Conservation (phyloP, 768 basidiomycete species). For the Tricholoma matsutake region DNA sequence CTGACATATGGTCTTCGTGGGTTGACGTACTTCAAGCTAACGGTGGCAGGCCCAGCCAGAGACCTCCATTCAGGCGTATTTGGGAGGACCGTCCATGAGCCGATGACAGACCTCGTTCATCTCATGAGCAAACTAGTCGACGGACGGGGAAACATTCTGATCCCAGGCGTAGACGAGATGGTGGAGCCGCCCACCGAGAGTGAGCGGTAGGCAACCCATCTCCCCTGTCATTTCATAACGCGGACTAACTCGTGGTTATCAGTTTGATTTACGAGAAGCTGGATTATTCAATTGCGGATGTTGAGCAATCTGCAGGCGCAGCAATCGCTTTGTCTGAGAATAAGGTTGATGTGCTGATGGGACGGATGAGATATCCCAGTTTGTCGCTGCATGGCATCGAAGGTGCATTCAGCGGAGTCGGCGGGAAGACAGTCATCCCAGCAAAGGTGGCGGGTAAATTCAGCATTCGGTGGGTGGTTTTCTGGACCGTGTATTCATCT, state of each 20-base stretch:
- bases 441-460: conserved; percentile 89
- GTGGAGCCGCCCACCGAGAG: conserved; percentile 69
- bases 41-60: conserved; percentile 76
- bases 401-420: conserved; percentile 84
- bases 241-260: conserved; percentile 1
- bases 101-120: conserved; percentile 89
- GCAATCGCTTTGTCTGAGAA: conserved; percentile 70
- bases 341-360: conserved; percentile 83
- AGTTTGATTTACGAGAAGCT: conserved; percentile 71
- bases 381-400: conserved; percentile 95
- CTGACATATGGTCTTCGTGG: conserved; percentile 90
- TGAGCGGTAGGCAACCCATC: conserved; percentile 52
- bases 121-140: conserved; percentile 86
- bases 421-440: conserved; percentile 92
- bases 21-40: conserved; percentile 80
- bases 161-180: conserved; percentile 87
- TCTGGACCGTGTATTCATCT: neutral
- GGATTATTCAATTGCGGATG: conserved; percentile 69
- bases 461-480: conserved; percentile 69
- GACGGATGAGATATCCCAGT: conserved; percentile 86
- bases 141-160: conserved; percentile 73
- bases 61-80: conserved; percentile 92
- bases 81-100: conserved; percentile 79
- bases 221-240: conserved; percentile 1
- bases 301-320: conserved; percentile 75